Evolutionary conservation across 2,329 filamentous ascomycete genomes (phyloP).

Genomic region (Fusarium dlaminii): DNA sequence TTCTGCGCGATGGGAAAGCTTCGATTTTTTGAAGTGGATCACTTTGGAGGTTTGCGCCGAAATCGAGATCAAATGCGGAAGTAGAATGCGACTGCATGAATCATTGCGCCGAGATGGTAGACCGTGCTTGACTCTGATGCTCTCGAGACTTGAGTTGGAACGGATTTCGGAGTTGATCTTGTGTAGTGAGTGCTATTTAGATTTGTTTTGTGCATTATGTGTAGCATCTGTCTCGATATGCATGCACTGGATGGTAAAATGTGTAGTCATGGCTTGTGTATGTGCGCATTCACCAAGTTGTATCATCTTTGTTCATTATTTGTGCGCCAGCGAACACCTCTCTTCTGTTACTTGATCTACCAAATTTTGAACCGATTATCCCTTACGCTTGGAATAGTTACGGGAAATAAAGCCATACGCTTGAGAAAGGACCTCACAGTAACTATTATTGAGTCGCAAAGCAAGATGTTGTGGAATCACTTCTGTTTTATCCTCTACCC

Average conservation of each 20-base stretch:
- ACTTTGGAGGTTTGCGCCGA: neutral
- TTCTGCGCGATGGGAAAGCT: neutral
- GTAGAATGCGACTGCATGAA: conserved; percentile 22
- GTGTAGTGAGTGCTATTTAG: neutral
- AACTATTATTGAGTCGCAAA: too few relatives aligned
- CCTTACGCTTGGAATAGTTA: too few relatives aligned
- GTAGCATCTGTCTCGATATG: neutral
- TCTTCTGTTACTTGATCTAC: too few relatives aligned
- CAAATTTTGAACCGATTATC: too few relatives aligned
- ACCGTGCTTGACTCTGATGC: neutral
- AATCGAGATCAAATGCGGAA: neutral
- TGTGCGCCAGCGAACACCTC: fast-evolving
- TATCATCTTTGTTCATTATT: fast-evolving
- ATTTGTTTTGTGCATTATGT: neutral
- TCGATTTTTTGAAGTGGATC: neutral
- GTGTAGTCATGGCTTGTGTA: neutral
- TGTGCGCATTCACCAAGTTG: neutral
- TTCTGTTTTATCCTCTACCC: neutral
- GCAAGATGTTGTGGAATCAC: fast-evolving
- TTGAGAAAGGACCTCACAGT: fast-evolving
- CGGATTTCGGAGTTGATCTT: neutral
- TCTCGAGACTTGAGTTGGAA: neutral
- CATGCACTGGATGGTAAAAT: neutral
- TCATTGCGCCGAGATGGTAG: neutral
- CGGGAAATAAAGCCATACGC: neutral